Base-by-base conservation (phyloP, 192 early-diverging fungal genomes). In the Coemansia erecta region DNA sequence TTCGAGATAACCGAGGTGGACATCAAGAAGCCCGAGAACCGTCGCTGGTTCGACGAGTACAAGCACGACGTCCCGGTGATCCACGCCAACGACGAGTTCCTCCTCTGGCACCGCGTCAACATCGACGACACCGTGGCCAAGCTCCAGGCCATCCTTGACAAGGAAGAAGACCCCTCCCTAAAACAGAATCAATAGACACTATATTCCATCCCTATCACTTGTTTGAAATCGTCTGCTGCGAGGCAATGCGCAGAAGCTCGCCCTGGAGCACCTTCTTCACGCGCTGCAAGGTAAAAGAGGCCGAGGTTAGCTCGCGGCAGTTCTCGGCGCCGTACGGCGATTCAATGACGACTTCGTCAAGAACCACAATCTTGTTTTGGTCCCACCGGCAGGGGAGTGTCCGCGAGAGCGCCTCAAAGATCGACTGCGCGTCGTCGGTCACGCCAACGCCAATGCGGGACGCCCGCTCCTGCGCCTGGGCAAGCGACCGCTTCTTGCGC, bases 321-420 rank as follows among this genome's bases (percentile, higher is more conserved):
- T 83, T 83, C 6, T 89, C 86, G 7, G 84, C 75, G 44, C 80
- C 70, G 60, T 92, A 92, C 3, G 91, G 91, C 23, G 91, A 83
- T 14, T 82, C 77, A 48, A 92, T 88, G 13, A 85, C 67, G 18
- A 92, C 85, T 62, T 92, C 90, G 64, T 92, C 91, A 73, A 92
- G 73, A 5, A 92, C 90, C 9, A 92, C 73, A 64, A 92, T 92
- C 24, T 76, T 77, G 57, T 86, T 82, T 53, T 88, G 82, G 41
- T 69, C 60, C 91, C 91, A 92, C 14, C 85, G 82, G 58, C 89
- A 90, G n/a, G 91, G 91, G 56, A 92, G 64, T 75, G 91, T 92
- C 68, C 88, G 90, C 31, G 82, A 84, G 24, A 92, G 63, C 13
- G 90, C 91, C 66, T 92, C 88, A 64, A 92, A 92, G 53, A 92